Base-by-base conservation (phyloP, 2,329 filamentous ascomycete species). In the Fusarium falciforme region DNA sequence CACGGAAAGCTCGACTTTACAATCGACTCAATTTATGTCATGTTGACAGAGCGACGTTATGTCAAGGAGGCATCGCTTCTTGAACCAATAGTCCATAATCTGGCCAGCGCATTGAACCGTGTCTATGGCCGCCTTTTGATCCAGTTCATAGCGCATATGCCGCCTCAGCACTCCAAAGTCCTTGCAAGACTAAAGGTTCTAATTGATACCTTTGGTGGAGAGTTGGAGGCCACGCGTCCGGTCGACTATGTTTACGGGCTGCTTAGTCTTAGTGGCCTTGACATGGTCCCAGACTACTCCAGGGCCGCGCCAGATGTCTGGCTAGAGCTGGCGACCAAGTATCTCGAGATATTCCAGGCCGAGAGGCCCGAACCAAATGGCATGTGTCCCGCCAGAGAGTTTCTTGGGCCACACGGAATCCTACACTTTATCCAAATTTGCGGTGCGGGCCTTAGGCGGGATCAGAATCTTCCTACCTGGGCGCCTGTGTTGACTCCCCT, bases 211-310 rank as follows among this genome's bases (percentile, higher is more conserved):
- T 54, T 54, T 29, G n/a, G 17, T 11, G 16, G 25, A 8, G 25
- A 27, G 22, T 31, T 57, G 31, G 20, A 16, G 9, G 65, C 61
- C 2, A 52, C 60, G 1, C 20, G 40, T 5, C 2, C 14, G 4
- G n/a, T 64, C 6, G 65, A 67, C 1, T 29, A 64, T 10, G 17
- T 59, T 25, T 67, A 67, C 9, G 65, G 65, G 16, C 52, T 64
- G 2, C 20, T 67, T 0, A 61, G 49, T 11, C 16, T 67, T 6
- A 59, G 12, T 3, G 1, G 47, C 5, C 12, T 14, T 8, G 35
- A 61, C 0, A 59, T 67, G 3, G 22, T 29, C 2, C 38, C 61
- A 0, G 40, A 59, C 20, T 67, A 64, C 2, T 17, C 52, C 17
- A 52, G 7, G 10, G 16, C 33, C 5, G 5, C 40, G 14, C 16